Conservation (phyloP, 306 rosid genomes). For the Vigna nakashimae region DNA sequence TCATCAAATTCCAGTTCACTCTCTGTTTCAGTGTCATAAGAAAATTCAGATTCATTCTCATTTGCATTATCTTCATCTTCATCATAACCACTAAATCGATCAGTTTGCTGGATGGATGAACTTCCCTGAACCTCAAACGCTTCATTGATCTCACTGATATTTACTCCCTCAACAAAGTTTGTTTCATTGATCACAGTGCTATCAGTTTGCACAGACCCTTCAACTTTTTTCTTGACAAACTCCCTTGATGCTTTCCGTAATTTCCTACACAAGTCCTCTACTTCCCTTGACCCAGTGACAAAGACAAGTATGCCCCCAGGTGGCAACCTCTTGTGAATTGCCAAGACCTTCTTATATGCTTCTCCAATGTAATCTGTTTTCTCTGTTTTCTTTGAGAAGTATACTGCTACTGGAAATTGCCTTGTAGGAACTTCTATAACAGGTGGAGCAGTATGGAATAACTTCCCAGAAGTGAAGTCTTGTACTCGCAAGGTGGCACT, state of each 20-base stretch:
- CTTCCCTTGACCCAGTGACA: slow-evolving; percentile 90
- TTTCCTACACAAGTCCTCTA: slow-evolving; percentile 80
- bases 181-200: slow-evolving; percentile 43
- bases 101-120: slow-evolving; percentile 57
- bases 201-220: slow-evolving; percentile 49
- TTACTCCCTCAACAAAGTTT: slow-evolving; percentile 53
- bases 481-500: slow-evolving; percentile 93
- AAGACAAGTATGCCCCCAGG: slow-evolving; percentile 90
- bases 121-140: slow-evolving; percentile 70
- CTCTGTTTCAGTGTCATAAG: slow-evolving; percentile 70
- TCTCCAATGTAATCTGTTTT: slow-evolving; percentile 72
- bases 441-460: slow-evolving; percentile 75
- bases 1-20: slow-evolving; percentile 67
- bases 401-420: slow-evolving; percentile 78
- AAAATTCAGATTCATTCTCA: slow-evolving; percentile 58
- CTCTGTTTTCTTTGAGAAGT: slow-evolving; percentile 87
- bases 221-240: slow-evolving; percentile 51
- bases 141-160: slow-evolving; percentile 74
- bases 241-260: slow-evolving; percentile 74
- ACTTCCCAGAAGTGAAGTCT: slow-evolving; percentile 74
- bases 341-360: slow-evolving; percentile 87
- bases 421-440: slow-evolving; percentile 83
- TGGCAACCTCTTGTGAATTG: slow-evolving; percentile 91
- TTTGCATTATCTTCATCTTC: slow-evolving; percentile 56
- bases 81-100: slow-evolving; percentile 69